phyloP scores from a whole-genome alignment of 768 basidiomycete species.

The Exsudoporus frostii region DNA sequence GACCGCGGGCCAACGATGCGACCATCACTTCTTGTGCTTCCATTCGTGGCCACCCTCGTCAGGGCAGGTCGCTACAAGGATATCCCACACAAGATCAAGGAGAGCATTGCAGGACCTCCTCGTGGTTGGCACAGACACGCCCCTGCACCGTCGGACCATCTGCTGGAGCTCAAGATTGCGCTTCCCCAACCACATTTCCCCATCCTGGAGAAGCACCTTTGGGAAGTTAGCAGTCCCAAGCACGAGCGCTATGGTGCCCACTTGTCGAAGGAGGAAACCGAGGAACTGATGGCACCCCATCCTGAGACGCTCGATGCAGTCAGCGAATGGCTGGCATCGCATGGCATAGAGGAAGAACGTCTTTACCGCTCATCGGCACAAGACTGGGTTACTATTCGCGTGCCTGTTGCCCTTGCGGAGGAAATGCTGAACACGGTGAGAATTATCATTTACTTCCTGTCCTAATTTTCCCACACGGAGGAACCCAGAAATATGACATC shows the following conservation, averaged over 20 bases:
- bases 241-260: slow-evolving; percentile 54
- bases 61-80: slow-evolving; percentile 8
- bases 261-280: slow-evolving; percentile 64
- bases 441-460: not conserved
- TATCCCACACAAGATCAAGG: slow-evolving; percentile 41
- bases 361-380: slow-evolving; percentile 57
- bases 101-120: slow-evolving; percentile 43
- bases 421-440: slow-evolving; percentile 68
- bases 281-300: slow-evolving; percentile 57
- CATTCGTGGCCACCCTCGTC: slow-evolving; percentile 12
- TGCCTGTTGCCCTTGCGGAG: slow-evolving; percentile 60
- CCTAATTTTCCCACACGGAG: not conserved
- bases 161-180: slow-evolving; percentile 56
- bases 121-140: slow-evolving; percentile 46
- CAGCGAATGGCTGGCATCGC: slow-evolving; percentile 56
- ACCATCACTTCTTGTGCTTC: slow-evolving; percentile 8
- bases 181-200: slow-evolving; percentile 52
- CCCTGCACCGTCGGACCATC: slow-evolving; percentile 42
- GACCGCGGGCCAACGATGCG: slow-evolving; percentile 7
- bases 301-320: slow-evolving; percentile 51
- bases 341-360: slow-evolving; percentile 50
- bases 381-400: slow-evolving; percentile 63
- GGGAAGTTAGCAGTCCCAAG: slow-evolving; percentile 55
- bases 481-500: slow-evolving; percentile 54
- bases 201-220: slow-evolving; percentile 48